phyloP scores from a whole-genome alignment of 140 eudicot species.

The Ambrosia hybrid region DNA sequence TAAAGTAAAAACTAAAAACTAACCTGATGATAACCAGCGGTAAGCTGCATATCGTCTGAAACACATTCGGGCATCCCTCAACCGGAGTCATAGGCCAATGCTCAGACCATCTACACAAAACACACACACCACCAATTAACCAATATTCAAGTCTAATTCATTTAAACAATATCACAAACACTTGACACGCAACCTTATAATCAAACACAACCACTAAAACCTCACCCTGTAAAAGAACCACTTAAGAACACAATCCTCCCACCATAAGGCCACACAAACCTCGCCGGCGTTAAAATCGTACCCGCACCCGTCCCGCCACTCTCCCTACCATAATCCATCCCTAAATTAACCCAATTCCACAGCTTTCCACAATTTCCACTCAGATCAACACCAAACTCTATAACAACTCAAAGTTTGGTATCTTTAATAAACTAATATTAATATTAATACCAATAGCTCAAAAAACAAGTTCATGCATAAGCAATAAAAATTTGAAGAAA shows the following conservation, averaged over 20 bases:
- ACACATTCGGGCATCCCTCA: conserved; percentile 92
- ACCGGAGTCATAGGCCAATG: conserved; percentile 93
- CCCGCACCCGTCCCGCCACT: conserved; percentile 46
- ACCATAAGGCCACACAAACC: conserved; percentile 98
- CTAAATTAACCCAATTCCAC: conserved; percentile 21
- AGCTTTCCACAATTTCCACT: conserved; percentile 1
- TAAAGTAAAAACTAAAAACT: not conserved
- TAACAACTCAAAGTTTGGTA: too few species aligned
- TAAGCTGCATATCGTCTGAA: conserved; percentile 91
- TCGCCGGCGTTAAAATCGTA: conserved; percentile 55
- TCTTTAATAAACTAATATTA: too few species aligned
- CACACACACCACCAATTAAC: conserved; percentile 6
- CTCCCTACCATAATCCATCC: conserved; percentile 64
- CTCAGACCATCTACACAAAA: conserved; percentile 74
- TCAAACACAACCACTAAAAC: not conserved
- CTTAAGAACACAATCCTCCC: conserved; percentile 87
- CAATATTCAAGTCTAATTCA: not conserved
- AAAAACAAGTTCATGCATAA: conserved; percentile 10
- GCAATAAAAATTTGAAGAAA: not conserved
- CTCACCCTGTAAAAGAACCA: conserved; percentile 96
- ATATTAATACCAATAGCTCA: not conserved
- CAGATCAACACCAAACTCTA: conserved; percentile 10
- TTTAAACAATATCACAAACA: conserved; percentile 28
- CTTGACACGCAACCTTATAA: conserved; percentile 5
- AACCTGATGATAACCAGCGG: conserved; percentile 96